A percentile compares a stretch with the other conserved stretches of the same genome.
Evolutionary conservation across 768 basidiomycete genomes (phyloP).

Genomic region (Naganishia onofrii): DNA sequence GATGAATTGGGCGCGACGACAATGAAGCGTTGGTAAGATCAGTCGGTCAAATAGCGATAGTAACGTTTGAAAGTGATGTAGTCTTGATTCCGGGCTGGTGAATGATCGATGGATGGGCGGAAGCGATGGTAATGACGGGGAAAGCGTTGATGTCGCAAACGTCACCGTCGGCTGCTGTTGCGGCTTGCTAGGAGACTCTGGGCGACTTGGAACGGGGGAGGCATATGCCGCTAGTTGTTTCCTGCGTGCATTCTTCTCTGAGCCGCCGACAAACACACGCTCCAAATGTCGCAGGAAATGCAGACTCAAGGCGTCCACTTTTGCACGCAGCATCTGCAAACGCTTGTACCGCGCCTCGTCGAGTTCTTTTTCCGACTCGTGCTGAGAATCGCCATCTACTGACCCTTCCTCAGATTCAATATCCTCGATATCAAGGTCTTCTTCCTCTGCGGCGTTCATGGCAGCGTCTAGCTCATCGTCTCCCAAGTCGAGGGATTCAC

Average conservation of each 20-base stretch:
- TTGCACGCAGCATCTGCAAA: constrained; percentile 76
- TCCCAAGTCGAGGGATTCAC: constrained; percentile 40
- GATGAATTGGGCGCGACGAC: constrained; percentile 94
- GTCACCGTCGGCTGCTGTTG: constrained; percentile 18
- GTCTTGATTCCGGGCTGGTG: constrained; percentile 37
- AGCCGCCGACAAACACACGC: constrained; percentile 47
- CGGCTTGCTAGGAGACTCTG: background rate
- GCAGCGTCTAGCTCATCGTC: constrained; percentile 53
- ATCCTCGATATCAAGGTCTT: constrained; percentile 59
- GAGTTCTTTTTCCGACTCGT: constrained; percentile 39
- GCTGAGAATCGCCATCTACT: constrained; percentile 45
- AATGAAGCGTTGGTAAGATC: constrained; percentile 92
- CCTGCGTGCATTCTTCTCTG: constrained; percentile 15
- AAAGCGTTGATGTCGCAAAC: constrained; percentile 8
- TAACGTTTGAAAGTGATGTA: constrained; percentile 76
- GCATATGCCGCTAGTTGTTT: constrained; percentile 12
- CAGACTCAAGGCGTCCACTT: constrained; percentile 82
- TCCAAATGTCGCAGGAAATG: constrained; percentile 83
- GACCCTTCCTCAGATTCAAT: constrained; percentile 69
- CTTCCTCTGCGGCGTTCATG: constrained; percentile 69
- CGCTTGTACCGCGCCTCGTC: constrained; percentile 40
- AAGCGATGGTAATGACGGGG: constrained; percentile 30
- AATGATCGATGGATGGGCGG: constrained; percentile 29
- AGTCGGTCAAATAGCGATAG: constrained; percentile 90
- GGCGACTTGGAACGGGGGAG: constrained; percentile 7